Conservation (phyloP, 164 flowering plant species). For the Vitis vinifera region ASM3070453v1 NC_081805.1:22939001-22939500, state of each 20-base stretch:
- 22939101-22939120: slow-evolving; percentile 10
- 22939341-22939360: slow-evolving; percentile 30
- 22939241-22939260: slow-evolving; percentile 21
- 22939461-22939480: slow-evolving; percentile 28
- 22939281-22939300: slow-evolving; percentile 35
- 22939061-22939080: no score
- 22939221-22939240: slow-evolving; percentile 33
- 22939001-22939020: no score
- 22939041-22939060: no score
- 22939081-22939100: no score
- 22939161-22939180: slow-evolving; percentile 76
- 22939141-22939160: slow-evolving; percentile 73
- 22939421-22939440: slow-evolving; percentile 20
- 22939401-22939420: slow-evolving; percentile 20
- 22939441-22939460: slow-evolving; percentile 22
- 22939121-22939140: slow-evolving; percentile 44
- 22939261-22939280: slow-evolving; percentile 33
- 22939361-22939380: slow-evolving; percentile 20
- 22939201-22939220: slow-evolving; percentile 46
- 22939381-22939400: slow-evolving; percentile 24
- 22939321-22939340: slow-evolving; percentile 32
- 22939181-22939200: slow-evolving; percentile 84
- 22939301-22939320: slow-evolving; percentile 39
- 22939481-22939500: slow-evolving; percentile 18
- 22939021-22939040: no score